phyloP scores from a whole-genome alignment of 441 rosid species.

The Pelargonium citronellum region DNA sequence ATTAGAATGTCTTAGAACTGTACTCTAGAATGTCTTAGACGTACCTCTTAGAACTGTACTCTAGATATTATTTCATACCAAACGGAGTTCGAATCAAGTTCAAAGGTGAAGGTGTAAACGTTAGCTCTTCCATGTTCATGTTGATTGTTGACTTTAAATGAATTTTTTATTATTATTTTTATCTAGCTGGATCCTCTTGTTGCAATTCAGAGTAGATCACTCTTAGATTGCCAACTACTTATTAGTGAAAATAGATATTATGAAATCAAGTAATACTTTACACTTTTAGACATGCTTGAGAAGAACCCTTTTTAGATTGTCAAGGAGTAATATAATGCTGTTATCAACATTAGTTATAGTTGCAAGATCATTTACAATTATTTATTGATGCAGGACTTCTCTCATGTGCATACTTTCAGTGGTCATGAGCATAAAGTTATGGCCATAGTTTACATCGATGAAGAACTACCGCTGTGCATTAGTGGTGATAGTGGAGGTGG shows the following conservation, averaged over 20 bases:
- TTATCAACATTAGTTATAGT: not conserved
- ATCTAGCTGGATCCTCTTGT: not conserved
- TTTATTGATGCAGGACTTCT: slow-evolving; percentile 55
- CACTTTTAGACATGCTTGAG: not conserved
- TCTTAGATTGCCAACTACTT: not conserved
- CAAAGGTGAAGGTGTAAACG: not conserved
- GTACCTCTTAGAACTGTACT: not conserved
- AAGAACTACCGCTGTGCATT: slow-evolving; percentile 58
- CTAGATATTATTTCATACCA: not conserved
- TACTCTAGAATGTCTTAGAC: too few relatives aligned
- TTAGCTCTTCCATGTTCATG: not conserved
- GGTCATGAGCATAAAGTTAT: slow-evolving; percentile 84
- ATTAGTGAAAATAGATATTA: not conserved
- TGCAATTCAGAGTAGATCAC: not conserved
- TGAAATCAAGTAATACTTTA: not conserved
- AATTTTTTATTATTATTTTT: not conserved
- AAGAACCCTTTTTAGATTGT: not conserved
- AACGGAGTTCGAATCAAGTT: not conserved
- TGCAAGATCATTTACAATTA: not conserved
- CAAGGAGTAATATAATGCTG: not conserved
- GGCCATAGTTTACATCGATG: slow-evolving; percentile 62
- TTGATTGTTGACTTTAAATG: not conserved
- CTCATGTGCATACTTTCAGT: slow-evolving; percentile 64
- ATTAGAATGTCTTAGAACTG: too few relatives aligned
- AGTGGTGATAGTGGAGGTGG: slow-evolving; percentile 87